Evolutionary conservation across 1,284 basidiomycete genomes (phyloP).

Genomic region (Naganishia cerealis): DNA sequence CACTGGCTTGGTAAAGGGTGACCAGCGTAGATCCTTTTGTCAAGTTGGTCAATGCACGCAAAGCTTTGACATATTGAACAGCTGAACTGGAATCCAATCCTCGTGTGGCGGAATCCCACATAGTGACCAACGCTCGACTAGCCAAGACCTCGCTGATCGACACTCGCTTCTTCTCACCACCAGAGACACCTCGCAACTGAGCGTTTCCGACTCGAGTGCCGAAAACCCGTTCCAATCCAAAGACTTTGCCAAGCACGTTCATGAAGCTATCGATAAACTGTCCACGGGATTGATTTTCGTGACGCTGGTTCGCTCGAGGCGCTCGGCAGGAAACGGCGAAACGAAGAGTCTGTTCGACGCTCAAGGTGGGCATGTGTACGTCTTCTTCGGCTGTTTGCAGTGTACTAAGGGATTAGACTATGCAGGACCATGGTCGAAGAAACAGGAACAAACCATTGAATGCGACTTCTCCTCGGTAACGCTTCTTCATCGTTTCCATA

Average conservation of each 20-base stretch:
- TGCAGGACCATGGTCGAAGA: background rate
- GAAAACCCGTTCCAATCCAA: constrained; percentile 71
- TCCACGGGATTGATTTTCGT: constrained; percentile 48
- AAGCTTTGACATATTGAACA: constrained; percentile 69
- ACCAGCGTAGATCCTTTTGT: constrained; percentile 74
- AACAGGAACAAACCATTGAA: constrained; percentile 21
- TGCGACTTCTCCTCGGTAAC: constrained; percentile 23
- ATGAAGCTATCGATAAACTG: constrained; percentile 57
- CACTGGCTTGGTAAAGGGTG: constrained; percentile 79
- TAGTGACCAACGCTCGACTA: constrained; percentile 61
- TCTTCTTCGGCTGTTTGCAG: constrained; percentile 22
- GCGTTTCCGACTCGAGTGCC: constrained; percentile 78
- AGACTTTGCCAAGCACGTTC: constrained; percentile 65
- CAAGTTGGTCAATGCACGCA: constrained; percentile 76
- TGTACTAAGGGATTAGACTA: background rate
- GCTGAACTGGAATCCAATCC: constrained; percentile 85
- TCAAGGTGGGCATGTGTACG: constrained; percentile 41
- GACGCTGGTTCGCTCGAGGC: constrained; percentile 36
- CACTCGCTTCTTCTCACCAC: constrained; percentile 67
- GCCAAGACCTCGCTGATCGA: constrained; percentile 71
- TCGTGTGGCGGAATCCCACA: constrained; percentile 63
- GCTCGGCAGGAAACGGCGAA: constrained; percentile 44
- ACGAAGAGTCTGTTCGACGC: constrained; percentile 49
- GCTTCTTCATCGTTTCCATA: constrained; percentile 37
- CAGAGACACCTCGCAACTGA: constrained; percentile 71